Evolutionary conservation across 2,329 filamentous ascomycete species (phyloP).

Genomic region (Aspergillus sojae): DNA sequence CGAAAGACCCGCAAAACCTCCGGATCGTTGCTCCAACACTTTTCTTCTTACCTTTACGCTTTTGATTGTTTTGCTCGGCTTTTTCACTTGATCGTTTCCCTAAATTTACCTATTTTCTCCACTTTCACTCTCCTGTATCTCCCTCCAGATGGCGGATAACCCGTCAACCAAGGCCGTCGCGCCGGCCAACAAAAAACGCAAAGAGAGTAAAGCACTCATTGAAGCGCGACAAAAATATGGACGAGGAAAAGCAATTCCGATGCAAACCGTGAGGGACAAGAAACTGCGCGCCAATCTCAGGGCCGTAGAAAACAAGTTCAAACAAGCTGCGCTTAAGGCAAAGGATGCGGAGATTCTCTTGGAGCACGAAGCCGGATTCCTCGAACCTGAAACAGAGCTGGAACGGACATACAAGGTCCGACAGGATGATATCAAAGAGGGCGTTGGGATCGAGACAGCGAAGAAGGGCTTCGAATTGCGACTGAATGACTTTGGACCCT

Average conservation of each 20-base stretch:
- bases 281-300: conserved; percentile 83
- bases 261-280: conserved; percentile 78
- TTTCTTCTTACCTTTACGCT: neutral
- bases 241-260: conserved; percentile 73
- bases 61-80: neutral
- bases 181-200: conserved; percentile 36
- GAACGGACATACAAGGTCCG: conserved; percentile 91
- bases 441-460: conserved; percentile 78
- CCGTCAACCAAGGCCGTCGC: conserved; percentile 31
- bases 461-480: conserved; percentile 93
- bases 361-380: conserved; percentile 81
- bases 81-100: neutral
- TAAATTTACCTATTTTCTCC: neutral
- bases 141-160: conserved; percentile 32
- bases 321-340: conserved; percentile 77
- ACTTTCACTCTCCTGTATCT: conserved; percentile 9
- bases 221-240: conserved; percentile 77
- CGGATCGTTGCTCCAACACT: neutral
- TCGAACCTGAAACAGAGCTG: conserved; percentile 84
- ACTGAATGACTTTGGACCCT: conserved; percentile 80
- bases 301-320: conserved; percentile 78
- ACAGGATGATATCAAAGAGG: conserved; percentile 78
- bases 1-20: conserved; percentile 19
- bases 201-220: conserved; percentile 42
- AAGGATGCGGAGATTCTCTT: conserved; percentile 95